Base-by-base conservation (phyloP, 352 stramenopile species). In the Blastocystis sp. region DNA sequence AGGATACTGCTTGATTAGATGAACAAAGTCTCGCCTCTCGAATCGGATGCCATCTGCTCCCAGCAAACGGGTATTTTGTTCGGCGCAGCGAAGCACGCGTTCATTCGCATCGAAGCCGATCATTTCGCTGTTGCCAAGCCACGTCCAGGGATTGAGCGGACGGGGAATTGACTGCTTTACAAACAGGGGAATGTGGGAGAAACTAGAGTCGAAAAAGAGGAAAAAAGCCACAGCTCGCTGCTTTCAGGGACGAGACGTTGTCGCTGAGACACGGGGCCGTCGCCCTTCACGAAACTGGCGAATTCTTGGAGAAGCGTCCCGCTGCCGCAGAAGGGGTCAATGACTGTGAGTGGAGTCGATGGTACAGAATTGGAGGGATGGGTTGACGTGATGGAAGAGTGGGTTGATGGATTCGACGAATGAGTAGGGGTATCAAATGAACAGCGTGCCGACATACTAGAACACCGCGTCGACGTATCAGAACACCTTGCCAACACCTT, bases 301-400 rank as follows among this genome's bases (percentile, higher is more conserved):
- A 29, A 48, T 27, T 78, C 67, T 42, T 78, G 67, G n/a, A 78
- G 42, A 6, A 78, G 16, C 11, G 67, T 78, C 29, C 67, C 67
- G 2, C 36, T 42, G 38, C 67, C 67, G 38, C 67, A 78, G 24
- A 78, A 78, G 27, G 67, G 67, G 27, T 78, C 67, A 9, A 78
- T 61, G 9, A 46, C 1, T 16, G 57, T 4, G 51, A 61, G 14
- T n/a, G n/a, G n/a, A n/a, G n/a, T n/a, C n/a, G n/a, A n/a, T n/a
- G n/a, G n/a, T n/a, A n/a, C n/a, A n/a, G n/a, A n/a, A n/a, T n/a
- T n/a, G n/a, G n/a, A n/a, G n/a, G n/a, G n/a, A n/a, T n/a, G n/a
- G n/a, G n/a, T n/a, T n/a, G n/a, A n/a, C n/a, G n/a, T n/a, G n/a
- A n/a, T n/a, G n/a, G n/a, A n/a, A 61, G 14, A 29, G 51, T 61